Percentiles rank a stretch among this genome's conserved stretches.
Evolutionary conservation across 495 filamentous ascomycete species (phyloP).

Genomic region (Pyrenula massariospora): DNA sequence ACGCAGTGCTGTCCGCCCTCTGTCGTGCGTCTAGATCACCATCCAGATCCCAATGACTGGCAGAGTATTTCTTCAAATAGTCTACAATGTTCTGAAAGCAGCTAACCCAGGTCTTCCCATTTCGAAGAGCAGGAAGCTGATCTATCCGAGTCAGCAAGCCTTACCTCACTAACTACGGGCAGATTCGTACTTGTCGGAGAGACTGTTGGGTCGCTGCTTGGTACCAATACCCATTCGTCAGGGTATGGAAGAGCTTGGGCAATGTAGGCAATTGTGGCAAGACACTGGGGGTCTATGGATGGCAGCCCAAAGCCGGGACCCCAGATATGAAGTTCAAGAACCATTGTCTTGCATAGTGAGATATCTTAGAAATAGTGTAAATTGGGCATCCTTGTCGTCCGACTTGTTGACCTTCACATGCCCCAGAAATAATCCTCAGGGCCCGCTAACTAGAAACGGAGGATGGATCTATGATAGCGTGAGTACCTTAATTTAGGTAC

Average conservation of each 20-base stretch:
- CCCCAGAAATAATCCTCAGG: no score
- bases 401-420: no score
- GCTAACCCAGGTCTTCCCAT: constrained; percentile 50
- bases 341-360: constrained; percentile 22
- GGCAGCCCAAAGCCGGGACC: constrained; percentile 79
- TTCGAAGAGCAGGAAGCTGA: constrained; percentile 60
- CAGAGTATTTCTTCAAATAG: constrained; percentile 47
- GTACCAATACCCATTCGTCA: constrained; percentile 61
- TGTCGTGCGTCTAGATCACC: constrained; percentile 27
- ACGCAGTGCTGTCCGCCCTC: constrained; percentile 44
- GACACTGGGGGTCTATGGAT: constrained; percentile 82
- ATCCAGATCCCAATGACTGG: constrained; percentile 45
- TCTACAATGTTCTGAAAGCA: constrained; percentile 66
- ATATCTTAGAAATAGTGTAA: no score
- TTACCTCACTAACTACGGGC: no score
- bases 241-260: constrained; percentile 37
- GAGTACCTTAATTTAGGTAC: no score
- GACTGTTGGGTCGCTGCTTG: constrained; percentile 60
- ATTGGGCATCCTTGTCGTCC: no score
- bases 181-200: constrained; percentile 70
- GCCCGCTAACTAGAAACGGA: no score
- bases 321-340: constrained; percentile 81
- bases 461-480: no score
- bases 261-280: constrained; percentile 64
- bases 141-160: no score